phyloP scores from a whole-genome alignment of 805 yeast genomes.

The Yamadazyma sp. region DNA sequence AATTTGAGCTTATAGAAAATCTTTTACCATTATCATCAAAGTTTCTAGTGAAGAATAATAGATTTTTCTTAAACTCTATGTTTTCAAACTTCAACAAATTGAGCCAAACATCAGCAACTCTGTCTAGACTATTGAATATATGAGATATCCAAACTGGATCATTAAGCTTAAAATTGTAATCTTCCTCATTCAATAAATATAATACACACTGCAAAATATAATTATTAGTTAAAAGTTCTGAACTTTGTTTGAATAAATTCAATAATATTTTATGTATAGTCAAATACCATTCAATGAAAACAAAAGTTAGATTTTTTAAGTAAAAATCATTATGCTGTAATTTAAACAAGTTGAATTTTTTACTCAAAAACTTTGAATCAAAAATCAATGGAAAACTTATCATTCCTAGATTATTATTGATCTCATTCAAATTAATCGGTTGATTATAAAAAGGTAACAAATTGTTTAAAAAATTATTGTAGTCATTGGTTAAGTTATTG shows the following conservation, averaged over 20 bases:
- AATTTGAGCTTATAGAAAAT: no score
- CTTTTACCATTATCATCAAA: no score
- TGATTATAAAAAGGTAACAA: constrained; percentile 14
- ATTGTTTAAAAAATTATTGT: constrained; percentile 14
- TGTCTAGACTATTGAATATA: no score
- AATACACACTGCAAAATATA: constrained; percentile 27
- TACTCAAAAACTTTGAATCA: constrained; percentile 28
- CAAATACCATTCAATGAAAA: constrained; percentile 46
- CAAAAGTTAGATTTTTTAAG: constrained; percentile 21
- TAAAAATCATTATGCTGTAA: constrained; percentile 18
- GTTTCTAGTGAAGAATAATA: no score
- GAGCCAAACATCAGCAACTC: no score
- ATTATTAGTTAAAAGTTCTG: constrained; percentile 19
- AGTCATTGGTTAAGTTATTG: constrained; percentile 9
- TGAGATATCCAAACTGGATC: constrained; percentile 10
- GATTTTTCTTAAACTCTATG: no score
- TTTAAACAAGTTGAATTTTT: constrained; percentile 15
- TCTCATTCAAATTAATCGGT: constrained; percentile 10
- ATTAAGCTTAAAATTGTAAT: constrained; percentile 9
- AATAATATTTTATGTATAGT: constrained; percentile 42
- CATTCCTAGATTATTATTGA: constrained; percentile 53
- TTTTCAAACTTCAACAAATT: no score
- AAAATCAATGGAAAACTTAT: constrained; percentile 49
- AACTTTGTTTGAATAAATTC: constrained; percentile 13
- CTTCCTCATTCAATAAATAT: constrained; percentile 17